phyloP scores from a whole-genome alignment of 208 protist species.

The Sergeia podlipaevii region DNA sequence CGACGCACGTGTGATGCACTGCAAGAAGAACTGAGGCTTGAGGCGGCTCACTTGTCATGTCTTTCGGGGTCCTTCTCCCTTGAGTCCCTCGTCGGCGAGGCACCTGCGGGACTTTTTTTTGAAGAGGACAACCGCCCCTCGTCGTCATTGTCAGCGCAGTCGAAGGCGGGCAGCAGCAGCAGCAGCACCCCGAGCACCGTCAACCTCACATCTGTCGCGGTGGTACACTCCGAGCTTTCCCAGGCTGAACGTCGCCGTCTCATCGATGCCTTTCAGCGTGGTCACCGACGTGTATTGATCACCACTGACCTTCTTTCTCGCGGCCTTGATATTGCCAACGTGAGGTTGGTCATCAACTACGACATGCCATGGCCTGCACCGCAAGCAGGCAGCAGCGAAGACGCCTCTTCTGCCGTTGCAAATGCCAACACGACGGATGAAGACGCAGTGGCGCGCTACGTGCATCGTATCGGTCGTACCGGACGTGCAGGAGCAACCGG shows the following conservation, averaged over 20 bases:
- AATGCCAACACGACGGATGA: conserved; percentile 2
- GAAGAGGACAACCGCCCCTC: conserved; percentile 9
- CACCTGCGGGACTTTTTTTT: conserved; percentile 5
- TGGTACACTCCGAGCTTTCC: conserved; percentile 77
- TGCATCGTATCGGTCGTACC: conserved; percentile 95
- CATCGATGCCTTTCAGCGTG: conserved; percentile 93
- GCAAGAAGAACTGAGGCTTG: conserved; percentile 51
- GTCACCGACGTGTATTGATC: conserved; percentile 95
- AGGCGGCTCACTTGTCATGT: conserved; percentile 39
- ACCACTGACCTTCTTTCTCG: conserved; percentile 96
- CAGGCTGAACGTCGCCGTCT: conserved; percentile 92
- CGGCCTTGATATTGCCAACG: conserved; percentile 94
- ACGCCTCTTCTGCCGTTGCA: not conserved
- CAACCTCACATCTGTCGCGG: conserved; percentile 59
- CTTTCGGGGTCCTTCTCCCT: conserved; percentile 37
- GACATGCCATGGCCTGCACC: conserved; percentile 85
- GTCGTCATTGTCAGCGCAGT: not conserved
- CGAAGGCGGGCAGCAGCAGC: not conserved
- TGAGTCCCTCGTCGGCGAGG: conserved; percentile 38
- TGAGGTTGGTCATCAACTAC: conserved; percentile 98
- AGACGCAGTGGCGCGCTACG: conserved; percentile 87
- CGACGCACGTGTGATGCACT: conserved; percentile 69
- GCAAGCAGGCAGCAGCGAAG: not conserved
- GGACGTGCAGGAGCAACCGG: conserved; percentile 88
- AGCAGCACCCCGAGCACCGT: not conserved